A percentile compares a stretch with the other conserved stretches of the same genome.
phyloP scores from a whole-genome alignment of 1,284 basidiomycete genomes.

The Malassezia sp. region DNA sequence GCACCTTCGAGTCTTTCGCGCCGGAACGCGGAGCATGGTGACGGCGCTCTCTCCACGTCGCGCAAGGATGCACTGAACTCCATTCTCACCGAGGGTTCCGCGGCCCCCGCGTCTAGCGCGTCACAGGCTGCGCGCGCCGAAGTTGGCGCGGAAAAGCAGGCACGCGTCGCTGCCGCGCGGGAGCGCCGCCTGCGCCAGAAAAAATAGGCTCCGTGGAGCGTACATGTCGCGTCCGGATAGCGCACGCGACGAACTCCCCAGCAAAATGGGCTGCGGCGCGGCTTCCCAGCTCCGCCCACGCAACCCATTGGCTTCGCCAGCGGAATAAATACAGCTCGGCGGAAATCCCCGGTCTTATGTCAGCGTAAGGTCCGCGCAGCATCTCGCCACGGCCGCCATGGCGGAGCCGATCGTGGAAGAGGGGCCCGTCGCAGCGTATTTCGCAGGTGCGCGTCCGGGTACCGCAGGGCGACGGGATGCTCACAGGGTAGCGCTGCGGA shows the following conservation, averaged over 20 bases:
- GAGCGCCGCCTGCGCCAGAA: conserved; percentile 15
- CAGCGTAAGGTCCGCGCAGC: too few species aligned
- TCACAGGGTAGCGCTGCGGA: too few species aligned
- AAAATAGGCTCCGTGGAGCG: background rate
- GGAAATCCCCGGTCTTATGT: too few species aligned
- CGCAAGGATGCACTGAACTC: conserved; percentile 8
- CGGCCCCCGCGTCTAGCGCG: background rate
- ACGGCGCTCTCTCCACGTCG: background rate
- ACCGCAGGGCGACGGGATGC: too few species aligned
- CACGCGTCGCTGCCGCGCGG: conserved; percentile 11
- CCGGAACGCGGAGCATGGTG: background rate
- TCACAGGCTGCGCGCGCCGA: background rate
- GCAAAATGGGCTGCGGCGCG: too few species aligned
- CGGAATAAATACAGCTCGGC: too few species aligned
- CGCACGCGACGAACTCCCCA: too few species aligned
- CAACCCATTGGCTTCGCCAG: too few species aligned
- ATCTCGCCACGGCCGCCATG: conserved; percentile 14
- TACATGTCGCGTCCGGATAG: too few species aligned
- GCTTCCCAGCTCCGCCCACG: too few species aligned
- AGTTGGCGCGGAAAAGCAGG: conserved; percentile 10
- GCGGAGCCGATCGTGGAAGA: conserved; percentile 26
- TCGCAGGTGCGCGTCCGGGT: too few species aligned
- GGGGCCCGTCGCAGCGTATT: conserved; percentile 24
- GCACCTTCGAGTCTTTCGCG: conserved; percentile 1
- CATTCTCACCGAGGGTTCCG: conserved; percentile 2